These are phyloP conservation scores for Populus hybrid DNA, from an alignment of 441 rosid genomes.

Conservation along the genomic window DNA sequence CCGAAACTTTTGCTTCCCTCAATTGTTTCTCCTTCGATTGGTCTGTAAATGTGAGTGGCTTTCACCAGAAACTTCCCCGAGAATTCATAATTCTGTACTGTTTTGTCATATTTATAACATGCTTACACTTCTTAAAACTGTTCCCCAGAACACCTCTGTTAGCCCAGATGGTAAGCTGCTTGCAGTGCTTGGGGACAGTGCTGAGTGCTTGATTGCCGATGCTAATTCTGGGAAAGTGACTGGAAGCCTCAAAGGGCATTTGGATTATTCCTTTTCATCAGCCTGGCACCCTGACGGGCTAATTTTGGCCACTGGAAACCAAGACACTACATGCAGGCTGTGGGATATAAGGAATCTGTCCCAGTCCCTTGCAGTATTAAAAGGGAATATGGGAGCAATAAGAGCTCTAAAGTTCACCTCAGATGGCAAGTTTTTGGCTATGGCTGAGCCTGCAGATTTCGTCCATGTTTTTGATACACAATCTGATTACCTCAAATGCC, in stretches of 20 bases:
- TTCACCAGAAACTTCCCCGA: not conserved
- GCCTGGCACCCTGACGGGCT: constrained; percentile 59
- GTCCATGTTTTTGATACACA: constrained; percentile 46
- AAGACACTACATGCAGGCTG: constrained; percentile 56
- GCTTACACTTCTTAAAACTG: not conserved
- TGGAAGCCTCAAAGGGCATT: constrained; percentile 40
- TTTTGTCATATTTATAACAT: not conserved
- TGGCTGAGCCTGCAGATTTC: constrained; percentile 64
- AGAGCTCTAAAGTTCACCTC: constrained; percentile 45
- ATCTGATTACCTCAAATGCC: constrained; percentile 43
- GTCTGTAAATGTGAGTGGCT: constrained; percentile 83
- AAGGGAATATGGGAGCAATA: constrained; percentile 59
- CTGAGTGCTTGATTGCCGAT: constrained; percentile 73
- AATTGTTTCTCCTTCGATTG: constrained; percentile 66
- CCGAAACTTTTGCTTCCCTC: constrained; percentile 60
- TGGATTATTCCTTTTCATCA: constrained; percentile 57
- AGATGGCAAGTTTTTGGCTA: constrained; percentile 54
- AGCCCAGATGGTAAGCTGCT: constrained; percentile 82
- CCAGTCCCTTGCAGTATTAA: constrained; percentile 45
- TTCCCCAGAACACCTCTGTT: constrained; percentile 67
- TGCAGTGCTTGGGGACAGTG: constrained; percentile 75
- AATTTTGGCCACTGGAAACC: constrained; percentile 56
- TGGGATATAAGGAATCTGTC: constrained; percentile 57
- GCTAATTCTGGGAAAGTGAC: constrained; percentile 63
- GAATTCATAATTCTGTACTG: not conserved